phyloP scores from a whole-genome alignment of 306 rosid species.

The Vigna mungo region DNA sequence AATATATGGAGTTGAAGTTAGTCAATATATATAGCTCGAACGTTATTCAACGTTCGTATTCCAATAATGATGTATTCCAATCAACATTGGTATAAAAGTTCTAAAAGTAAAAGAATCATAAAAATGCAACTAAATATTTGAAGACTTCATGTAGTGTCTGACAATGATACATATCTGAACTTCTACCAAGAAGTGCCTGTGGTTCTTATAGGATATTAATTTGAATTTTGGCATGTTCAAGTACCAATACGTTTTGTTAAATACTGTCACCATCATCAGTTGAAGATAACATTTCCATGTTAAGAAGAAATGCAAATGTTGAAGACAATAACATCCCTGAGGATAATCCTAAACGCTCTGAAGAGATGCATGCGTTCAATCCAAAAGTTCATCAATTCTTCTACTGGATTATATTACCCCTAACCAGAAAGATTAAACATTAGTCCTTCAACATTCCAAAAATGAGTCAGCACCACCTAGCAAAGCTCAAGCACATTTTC shows the following conservation, averaged over 20 bases:
- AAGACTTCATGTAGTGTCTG: neutral
- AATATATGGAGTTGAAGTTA: neutral
- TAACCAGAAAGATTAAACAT: slow-evolving; percentile 12
- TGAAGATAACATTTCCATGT: neutral
- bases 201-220: neutral
- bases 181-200: neutral
- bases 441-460: neutral
- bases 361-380: neutral
- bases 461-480: neutral
- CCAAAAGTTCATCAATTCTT: slow-evolving; percentile 4
- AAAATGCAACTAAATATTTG: neutral
- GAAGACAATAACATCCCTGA: neutral
- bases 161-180: neutral
- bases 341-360: neutral
- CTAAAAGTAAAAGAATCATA: neutral
- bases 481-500: slow-evolving; percentile 23
- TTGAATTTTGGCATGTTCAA: neutral
- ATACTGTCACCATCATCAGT: slow-evolving; percentile 3
- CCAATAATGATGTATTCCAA: too few species aligned
- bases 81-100: neutral
- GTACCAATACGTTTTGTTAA: slow-evolving; percentile 4
- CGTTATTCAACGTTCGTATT: neutral
- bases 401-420: slow-evolving; percentile 13
- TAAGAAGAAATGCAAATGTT: neutral
- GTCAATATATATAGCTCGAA: neutral